A percentile compares a stretch with the other conserved stretches of the same genome.
Evolutionary conservation across 805 yeast genomes (phyloP).

Genomic region (Isabelozyma gotoi): DNA sequence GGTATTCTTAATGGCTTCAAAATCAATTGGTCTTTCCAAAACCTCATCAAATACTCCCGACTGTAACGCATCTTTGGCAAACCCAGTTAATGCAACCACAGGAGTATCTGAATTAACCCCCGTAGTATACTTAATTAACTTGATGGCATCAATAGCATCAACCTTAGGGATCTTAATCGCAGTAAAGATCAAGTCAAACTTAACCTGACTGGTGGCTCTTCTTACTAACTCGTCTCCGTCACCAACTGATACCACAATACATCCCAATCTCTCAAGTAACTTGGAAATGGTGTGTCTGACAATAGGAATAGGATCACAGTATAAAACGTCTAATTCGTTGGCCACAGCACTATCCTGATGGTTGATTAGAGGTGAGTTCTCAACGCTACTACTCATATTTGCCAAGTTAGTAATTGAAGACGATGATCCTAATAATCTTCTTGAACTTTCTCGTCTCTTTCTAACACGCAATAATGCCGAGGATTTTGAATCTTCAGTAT

Average conservation of each 20-base stretch:
- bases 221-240: constrained; percentile 83
- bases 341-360: neutral
- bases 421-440: constrained; percentile 26
- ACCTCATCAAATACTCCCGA: constrained; percentile 62
- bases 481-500: constrained; percentile 56
- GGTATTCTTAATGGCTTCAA: constrained; percentile 18
- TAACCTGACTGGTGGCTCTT: constrained; percentile 77
- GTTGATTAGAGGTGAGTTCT: constrained; percentile 11
- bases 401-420: constrained; percentile 6
- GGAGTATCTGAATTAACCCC: constrained; percentile 79
- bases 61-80: constrained; percentile 61
- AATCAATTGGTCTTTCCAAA: constrained; percentile 65
- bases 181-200: constrained; percentile 80
- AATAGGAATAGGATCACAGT: constrained; percentile 87
- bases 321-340: constrained; percentile 59
- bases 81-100: constrained; percentile 71
- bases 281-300: constrained; percentile 66
- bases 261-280: constrained; percentile 67
- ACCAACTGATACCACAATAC: constrained; percentile 73
- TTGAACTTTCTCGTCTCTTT: constrained; percentile 54
- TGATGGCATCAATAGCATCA: constrained; percentile 74
- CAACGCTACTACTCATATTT: neutral
- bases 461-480: constrained; percentile 53
- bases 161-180: constrained; percentile 68
- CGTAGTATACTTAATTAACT: constrained; percentile 70